These are phyloP conservation scores for Claviceps spartinae DNA, from an alignment of 2,329 filamentous ascomycete genomes.

Conservation along the genomic window DNA sequence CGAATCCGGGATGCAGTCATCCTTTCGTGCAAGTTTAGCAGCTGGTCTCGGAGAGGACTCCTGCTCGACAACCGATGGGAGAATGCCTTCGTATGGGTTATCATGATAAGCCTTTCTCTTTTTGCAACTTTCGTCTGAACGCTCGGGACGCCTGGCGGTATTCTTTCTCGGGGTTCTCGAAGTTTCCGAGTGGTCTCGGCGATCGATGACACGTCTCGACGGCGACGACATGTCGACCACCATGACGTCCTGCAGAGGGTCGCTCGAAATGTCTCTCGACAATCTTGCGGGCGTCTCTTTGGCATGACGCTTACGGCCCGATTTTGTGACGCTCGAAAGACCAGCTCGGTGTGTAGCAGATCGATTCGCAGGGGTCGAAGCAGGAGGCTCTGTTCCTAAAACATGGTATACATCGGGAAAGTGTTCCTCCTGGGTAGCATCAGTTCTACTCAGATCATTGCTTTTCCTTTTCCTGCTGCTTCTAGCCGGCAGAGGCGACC, in stretches of 20 bases:
- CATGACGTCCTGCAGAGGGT: slow-evolving; percentile 8
- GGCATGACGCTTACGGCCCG: slow-evolving; percentile 9
- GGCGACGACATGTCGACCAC: slow-evolving; percentile 13
- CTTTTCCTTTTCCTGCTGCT: slow-evolving; percentile 40
- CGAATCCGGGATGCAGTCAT: slow-evolving; percentile 37
- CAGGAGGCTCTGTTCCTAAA: slow-evolving; percentile 26
- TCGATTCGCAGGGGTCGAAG: slow-evolving; percentile 20
- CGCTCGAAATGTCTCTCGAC: not conserved
- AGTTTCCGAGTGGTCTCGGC: slow-evolving; percentile 1
- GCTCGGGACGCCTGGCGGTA: slow-evolving; percentile 6
- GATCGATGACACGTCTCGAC: slow-evolving; percentile 10
- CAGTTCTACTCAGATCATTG: slow-evolving; percentile 27
- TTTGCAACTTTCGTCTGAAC: slow-evolving; percentile 6
- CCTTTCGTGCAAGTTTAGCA: slow-evolving; percentile 1
- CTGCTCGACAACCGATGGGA: slow-evolving; percentile 4
- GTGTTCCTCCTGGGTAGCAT: slow-evolving; percentile 26
- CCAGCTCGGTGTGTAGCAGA: slow-evolving; percentile 12
- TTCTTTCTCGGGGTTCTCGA: slow-evolving; percentile 5
- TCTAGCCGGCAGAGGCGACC: slow-evolving; percentile 23
- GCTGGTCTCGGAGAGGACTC: slow-evolving; percentile 1
- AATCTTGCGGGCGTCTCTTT: slow-evolving; percentile 5
- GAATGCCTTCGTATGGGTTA: slow-evolving; percentile 4
- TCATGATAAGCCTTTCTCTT: slow-evolving; percentile 7
- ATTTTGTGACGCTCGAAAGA: slow-evolving; percentile 8
- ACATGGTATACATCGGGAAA: slow-evolving; percentile 42